Evolutionary conservation across 768 basidiomycete species (phyloP).

Genomic region (Boletus sp.): DNA sequence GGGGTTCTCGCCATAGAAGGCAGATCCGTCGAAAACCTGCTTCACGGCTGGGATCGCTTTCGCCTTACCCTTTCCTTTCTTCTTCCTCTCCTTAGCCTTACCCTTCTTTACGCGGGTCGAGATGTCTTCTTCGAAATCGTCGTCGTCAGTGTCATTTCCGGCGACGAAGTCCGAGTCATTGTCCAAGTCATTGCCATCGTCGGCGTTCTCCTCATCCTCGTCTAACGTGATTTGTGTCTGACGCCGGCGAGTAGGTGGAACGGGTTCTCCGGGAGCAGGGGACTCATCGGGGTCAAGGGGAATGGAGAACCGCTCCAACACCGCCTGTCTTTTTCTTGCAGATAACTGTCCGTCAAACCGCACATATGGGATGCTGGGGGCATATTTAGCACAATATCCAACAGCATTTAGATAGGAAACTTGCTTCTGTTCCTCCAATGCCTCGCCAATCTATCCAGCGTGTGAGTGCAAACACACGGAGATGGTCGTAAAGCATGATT

Average conservation of each 20-base stretch:
- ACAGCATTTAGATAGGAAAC: slow-evolving; percentile 10
- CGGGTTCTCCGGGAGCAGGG: slow-evolving; percentile 15
- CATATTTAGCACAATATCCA: slow-evolving; percentile 1
- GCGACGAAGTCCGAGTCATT: slow-evolving; percentile 38
- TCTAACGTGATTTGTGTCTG: slow-evolving; percentile 2
- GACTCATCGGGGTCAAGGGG: slow-evolving; percentile 46
- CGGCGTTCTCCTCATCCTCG: slow-evolving; percentile 11
- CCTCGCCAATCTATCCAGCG: slow-evolving; percentile 60
- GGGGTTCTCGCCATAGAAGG: slow-evolving; percentile 48
- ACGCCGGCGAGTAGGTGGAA: slow-evolving; percentile 8
- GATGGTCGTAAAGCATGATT: background rate
- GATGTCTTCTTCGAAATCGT: slow-evolving; percentile 31
- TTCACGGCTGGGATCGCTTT: slow-evolving; percentile 18
- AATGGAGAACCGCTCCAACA: slow-evolving; percentile 70
- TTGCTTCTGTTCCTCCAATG: slow-evolving; percentile 63
- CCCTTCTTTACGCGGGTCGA: slow-evolving; percentile 32
- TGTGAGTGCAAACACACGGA: background rate
- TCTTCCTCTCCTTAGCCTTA: slow-evolving; percentile 37
- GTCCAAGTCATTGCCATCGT: slow-evolving; percentile 35
- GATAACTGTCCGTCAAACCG: slow-evolving; percentile 88
- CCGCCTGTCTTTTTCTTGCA: slow-evolving; percentile 74
- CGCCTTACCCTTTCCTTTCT: slow-evolving; percentile 39
- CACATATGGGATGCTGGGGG: slow-evolving; percentile 63
- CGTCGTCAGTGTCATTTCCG: slow-evolving; percentile 28
- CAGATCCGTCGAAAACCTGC: slow-evolving; percentile 18